phyloP scores from a whole-genome alignment of 2,329 filamentous ascomycete species.

The Venturia aucupariae region DNA sequence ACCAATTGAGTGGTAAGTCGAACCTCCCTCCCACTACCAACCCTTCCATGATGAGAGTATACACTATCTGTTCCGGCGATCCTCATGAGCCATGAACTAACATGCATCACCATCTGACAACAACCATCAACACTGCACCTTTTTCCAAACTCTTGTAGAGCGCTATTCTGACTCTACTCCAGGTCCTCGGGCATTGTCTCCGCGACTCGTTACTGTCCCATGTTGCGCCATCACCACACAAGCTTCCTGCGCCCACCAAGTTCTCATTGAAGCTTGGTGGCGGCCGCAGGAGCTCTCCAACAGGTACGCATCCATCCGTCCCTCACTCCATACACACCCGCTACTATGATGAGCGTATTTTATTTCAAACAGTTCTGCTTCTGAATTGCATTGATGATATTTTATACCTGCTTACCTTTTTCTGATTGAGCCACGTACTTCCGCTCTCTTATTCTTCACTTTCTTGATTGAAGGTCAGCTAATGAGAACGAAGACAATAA shows the following conservation, averaged over 20 bases:
- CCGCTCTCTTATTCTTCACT: not conserved
- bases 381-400: slow-evolving; percentile 15
- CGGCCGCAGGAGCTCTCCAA: not conserved
- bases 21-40: not conserved
- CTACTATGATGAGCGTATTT: slow-evolving; percentile 10
- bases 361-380: slow-evolving; percentile 16
- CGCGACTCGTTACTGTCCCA: not conserved
- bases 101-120: slow-evolving; percentile 53
- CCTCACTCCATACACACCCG: not conserved
- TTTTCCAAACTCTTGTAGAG: not conserved
- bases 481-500: not conserved
- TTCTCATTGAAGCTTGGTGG: not conserved
- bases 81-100: slow-evolving; percentile 48
- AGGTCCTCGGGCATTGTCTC: not conserved
- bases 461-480: not conserved
- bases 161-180: not conserved
- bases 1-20: slow-evolving; percentile 2
- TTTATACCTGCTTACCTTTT: slow-evolving; percentile 16
- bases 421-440: slow-evolving; percentile 11
- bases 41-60: slow-evolving; percentile 37
- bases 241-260: not conserved
- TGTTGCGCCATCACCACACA: not conserved
- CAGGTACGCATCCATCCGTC: not conserved
- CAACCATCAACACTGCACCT: not conserved
- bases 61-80: slow-evolving; percentile 47